Percentiles rank a stretch among this genome's conserved stretches.
These are phyloP conservation scores for Chlamydomonas eustigma DNA, from an alignment of 139 green algal species.

Conservation along the genomic window DNA sequence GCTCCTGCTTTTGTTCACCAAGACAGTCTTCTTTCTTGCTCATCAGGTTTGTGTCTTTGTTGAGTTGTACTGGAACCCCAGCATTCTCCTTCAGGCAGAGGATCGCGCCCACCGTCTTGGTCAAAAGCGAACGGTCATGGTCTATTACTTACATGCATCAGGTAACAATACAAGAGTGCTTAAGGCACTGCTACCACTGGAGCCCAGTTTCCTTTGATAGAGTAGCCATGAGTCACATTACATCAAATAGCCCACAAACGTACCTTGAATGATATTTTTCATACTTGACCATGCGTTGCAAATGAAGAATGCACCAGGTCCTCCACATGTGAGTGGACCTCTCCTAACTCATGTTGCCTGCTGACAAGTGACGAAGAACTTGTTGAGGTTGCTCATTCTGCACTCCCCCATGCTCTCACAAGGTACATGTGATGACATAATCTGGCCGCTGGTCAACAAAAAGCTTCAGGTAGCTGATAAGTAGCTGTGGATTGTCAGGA, in stretches of 20 bases:
- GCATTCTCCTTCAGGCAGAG: conserved; percentile 27
- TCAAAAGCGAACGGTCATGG: conserved; percentile 46
- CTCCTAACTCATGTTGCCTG: neutral
- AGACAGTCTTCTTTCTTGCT: neutral
- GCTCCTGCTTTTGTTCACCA: neutral
- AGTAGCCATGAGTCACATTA: neutral
- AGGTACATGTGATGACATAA: neutral
- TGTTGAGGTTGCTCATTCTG: neutral
- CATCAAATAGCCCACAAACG: neutral
- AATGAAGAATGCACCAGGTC: neutral
- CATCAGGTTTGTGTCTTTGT: conserved; percentile 37
- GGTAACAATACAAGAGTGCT: neutral
- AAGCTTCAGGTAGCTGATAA: neutral
- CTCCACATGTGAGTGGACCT: neutral
- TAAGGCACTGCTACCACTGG: too few species aligned
- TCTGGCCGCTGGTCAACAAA: conserved; percentile 8
- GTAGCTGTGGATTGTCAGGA: neutral
- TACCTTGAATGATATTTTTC: neutral
- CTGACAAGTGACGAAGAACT: neutral
- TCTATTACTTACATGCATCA: conserved; percentile 62
- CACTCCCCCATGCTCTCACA: too few species aligned
- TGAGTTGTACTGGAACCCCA: conserved; percentile 52
- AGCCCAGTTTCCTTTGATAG: too few species aligned
- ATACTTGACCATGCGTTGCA: neutral
- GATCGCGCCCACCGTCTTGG: conserved; percentile 58